Evolutionary conservation across 495 filamentous ascomycete species (phyloP), one percentile per base, ranked within the genome.

Genomic region (Glarea lozoyensis): DNA sequence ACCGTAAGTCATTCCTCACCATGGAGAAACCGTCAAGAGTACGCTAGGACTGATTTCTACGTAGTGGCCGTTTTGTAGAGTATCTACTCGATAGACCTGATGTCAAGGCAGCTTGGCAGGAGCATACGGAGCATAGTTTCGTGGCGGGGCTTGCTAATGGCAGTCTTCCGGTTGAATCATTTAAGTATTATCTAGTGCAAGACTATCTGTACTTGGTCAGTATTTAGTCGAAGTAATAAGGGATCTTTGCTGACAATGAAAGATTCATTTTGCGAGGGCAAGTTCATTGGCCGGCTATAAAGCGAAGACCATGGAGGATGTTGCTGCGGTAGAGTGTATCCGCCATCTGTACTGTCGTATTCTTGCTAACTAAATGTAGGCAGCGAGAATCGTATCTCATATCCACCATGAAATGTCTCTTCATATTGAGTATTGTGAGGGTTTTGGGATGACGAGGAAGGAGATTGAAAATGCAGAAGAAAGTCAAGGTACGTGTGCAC

Each of bases 221-320:
- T 55, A n/a, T 40, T 41, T 9, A 13, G 11, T 13, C 21, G 17
- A 15, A 22, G n/a, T 23, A 9, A 32, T 19, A 38, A 27, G 7
- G 1, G 17, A n/a, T 19, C 3, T 21, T 29, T 29, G 16, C 43
- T 49, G 13, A 49, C 27, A 16, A 17, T 19, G 10, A 10, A 44
- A 88, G 84, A 71, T 85, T 25, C 88, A 94, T 57, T 96, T 90
- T 62, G 78, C 86, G 9, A 69, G 88, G 43, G 85, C 85, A 48
- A 88, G 88, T 63, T 78, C 86, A 6, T 68, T 96, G 2, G 86
- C 83, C 11, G 73, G 80, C 0, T 93, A 89, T 64, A 96, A 96
- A 54, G 73, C 79, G 2, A 82, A 78, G 46, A 67, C 59, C 10
- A 82, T 93, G 55, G 67, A 78, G 29, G 82, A 86, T 40, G 86